Evolutionary conservation across 148 eudicot genomes (phyloP).

Genomic region (Nepenthes mirabilis): DNA sequence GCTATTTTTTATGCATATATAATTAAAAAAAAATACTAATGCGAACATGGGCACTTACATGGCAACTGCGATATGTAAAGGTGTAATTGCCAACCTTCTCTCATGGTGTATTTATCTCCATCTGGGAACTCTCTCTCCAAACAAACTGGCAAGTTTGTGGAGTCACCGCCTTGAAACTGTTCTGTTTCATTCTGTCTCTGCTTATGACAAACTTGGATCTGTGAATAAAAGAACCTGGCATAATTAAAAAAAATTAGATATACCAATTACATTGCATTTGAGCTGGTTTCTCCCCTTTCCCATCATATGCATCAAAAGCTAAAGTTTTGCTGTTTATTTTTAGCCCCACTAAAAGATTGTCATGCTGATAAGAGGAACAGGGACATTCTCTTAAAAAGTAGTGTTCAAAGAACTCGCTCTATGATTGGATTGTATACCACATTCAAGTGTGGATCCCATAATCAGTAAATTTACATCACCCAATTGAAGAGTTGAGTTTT

Average conservation of each 20-base stretch:
- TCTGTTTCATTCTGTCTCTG: conserved; percentile 11
- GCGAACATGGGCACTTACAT: conserved; percentile 33
- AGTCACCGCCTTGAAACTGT: conserved; percentile 17
- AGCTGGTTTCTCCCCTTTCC: no score
- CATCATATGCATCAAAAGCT: no score
- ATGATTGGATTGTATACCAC: no score
- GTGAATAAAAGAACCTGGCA: conserved; percentile 65
- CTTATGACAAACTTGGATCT: conserved; percentile 28
- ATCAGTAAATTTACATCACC: no score
- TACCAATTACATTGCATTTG: not conserved
- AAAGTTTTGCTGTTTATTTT: no score
- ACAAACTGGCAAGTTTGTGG: conserved; percentile 21
- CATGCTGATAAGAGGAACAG: no score
- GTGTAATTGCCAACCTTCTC: conserved; percentile 68
- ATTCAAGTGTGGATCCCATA: no score
- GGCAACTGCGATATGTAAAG: conserved; percentile 88
- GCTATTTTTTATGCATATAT: not conserved
- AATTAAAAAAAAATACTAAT: not conserved
- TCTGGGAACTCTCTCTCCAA: conserved; percentile 28
- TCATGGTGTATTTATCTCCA: conserved; percentile 39
- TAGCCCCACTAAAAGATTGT: no score
- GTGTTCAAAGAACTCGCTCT: no score
- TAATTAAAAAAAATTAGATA: not conserved
- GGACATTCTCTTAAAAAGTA: no score
- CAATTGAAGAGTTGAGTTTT: no score